These are phyloP conservation scores for Candida boidinii DNA, from an alignment of 805 yeast species.

Conservation along the genomic window DNA sequence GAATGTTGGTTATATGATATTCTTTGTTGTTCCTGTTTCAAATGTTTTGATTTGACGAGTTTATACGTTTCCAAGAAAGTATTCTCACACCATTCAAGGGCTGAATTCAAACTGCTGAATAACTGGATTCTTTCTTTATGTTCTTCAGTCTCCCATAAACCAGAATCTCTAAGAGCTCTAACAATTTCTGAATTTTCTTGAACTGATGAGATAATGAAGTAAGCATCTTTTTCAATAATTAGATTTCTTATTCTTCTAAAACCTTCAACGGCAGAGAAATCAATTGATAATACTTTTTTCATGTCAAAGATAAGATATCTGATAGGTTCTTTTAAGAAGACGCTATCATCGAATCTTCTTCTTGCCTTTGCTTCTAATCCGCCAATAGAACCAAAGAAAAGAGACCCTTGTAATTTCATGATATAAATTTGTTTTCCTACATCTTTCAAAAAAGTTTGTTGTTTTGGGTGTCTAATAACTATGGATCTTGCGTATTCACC, in stretches of 20 bases:
- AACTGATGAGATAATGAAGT: slow-evolving; percentile 73
- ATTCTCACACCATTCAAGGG: slow-evolving; percentile 96
- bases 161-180: slow-evolving; percentile 73
- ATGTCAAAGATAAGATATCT: slow-evolving; percentile 79
- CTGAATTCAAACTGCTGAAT: slow-evolving; percentile 74
- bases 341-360: slow-evolving; percentile 47
- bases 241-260: slow-evolving; percentile 80
- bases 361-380: slow-evolving; percentile 76
- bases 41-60: slow-evolving; percentile 9
- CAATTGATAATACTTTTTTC: slow-evolving; percentile 72
- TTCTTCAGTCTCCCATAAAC: slow-evolving; percentile 53
- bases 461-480: slow-evolving; percentile 83
- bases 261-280: slow-evolving; percentile 95
- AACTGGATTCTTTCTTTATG: slow-evolving; percentile 43
- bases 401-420: slow-evolving; percentile 76
- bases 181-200: slow-evolving; percentile 57
- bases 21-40: no score
- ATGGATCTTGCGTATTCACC: slow-evolving; percentile 89
- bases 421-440: slow-evolving; percentile 90
- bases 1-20: no score
- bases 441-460: slow-evolving; percentile 72
- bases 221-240: slow-evolving; percentile 58
- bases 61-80: slow-evolving; percentile 64
- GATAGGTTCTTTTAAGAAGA: slow-evolving; percentile 50
- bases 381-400: slow-evolving; percentile 94